These are phyloP conservation scores for Claviceps citrina DNA, from an alignment of 2,329 filamentous ascomycete species.

Conservation along the genomic window DNA sequence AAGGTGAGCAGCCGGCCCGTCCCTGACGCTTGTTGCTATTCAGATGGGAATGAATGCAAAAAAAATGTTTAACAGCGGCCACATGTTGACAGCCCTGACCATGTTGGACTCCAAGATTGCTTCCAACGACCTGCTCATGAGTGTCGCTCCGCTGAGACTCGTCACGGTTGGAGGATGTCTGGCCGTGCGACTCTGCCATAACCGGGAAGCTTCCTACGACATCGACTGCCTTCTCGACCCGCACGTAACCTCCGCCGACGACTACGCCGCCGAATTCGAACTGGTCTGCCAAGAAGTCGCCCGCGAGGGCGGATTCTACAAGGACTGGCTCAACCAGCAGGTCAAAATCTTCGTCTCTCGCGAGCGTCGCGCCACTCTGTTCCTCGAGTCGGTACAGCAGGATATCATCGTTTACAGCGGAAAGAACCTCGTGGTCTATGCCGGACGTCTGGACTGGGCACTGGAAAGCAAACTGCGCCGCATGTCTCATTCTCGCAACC, in stretches of 20 bases:
- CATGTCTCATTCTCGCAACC: slow-evolving; percentile 7
- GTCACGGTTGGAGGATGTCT: slow-evolving; percentile 13
- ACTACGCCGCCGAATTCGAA: slow-evolving; percentile 10
- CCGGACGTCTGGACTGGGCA: slow-evolving; percentile 12
- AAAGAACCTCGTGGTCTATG: slow-evolving; percentile 12
- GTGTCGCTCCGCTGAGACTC: slow-evolving; percentile 14
- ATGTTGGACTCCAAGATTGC: slow-evolving; percentile 12
- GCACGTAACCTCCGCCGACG: slow-evolving; percentile 10
- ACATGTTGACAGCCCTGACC: slow-evolving; percentile 7
- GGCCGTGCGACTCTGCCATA: slow-evolving; percentile 11
- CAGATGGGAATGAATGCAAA: not conserved
- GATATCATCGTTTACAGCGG: slow-evolving; percentile 11
- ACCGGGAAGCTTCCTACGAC: slow-evolving; percentile 10
- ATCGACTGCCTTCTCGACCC: slow-evolving; percentile 15
- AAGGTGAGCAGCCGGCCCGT: not conserved
- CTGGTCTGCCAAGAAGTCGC: slow-evolving; percentile 8
- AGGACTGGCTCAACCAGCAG: slow-evolving; percentile 13
- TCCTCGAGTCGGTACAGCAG: slow-evolving; percentile 12
- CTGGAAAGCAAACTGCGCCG: slow-evolving; percentile 15
- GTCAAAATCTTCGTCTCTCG: slow-evolving; percentile 10
- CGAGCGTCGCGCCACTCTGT: slow-evolving; percentile 9
- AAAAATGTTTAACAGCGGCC: not conserved
- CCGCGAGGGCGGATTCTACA: not conserved
- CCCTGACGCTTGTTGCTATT: too few relatives aligned
- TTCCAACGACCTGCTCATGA: slow-evolving; percentile 13